A percentile compares a stretch with the other conserved stretches of the same genome.
These are phyloP conservation scores for Mucor velutinosus DNA, from an alignment of 371 early-diverging fungal genomes.

Conservation along the genomic window DNA sequence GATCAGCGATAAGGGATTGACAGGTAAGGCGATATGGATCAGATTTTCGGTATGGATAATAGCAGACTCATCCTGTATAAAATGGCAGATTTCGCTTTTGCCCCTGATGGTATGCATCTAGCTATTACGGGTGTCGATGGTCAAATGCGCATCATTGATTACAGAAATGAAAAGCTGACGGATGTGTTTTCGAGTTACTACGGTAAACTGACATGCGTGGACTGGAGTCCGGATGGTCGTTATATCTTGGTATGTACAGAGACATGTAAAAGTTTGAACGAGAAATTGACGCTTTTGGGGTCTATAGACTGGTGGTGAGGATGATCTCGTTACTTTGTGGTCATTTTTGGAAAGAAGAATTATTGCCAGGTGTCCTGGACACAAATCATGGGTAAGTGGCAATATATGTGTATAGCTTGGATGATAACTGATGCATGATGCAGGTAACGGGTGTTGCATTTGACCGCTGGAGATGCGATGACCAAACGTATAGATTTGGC, in stretches of 20 bases:
- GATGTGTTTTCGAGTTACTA: constrained; percentile 82
- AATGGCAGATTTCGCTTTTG: constrained; percentile 72
- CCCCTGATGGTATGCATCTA: constrained; percentile 83
- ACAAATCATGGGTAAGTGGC: constrained; percentile 84
- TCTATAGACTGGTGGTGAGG: constrained; percentile 85
- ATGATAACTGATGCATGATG: too few relatives aligned
- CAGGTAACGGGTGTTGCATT: constrained; percentile 85
- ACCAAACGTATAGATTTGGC: constrained; percentile 83
- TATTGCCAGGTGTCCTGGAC: constrained; percentile 91
- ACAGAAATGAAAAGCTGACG: constrained; percentile 63
- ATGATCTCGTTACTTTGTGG: constrained; percentile 95
- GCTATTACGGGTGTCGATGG: constrained; percentile 84
- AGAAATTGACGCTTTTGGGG: not conserved
- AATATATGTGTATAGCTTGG: not conserved
- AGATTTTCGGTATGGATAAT: too few relatives aligned
- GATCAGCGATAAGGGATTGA: constrained; percentile 66
- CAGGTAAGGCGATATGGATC: constrained; percentile 61
- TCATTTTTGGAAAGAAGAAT: constrained; percentile 73
- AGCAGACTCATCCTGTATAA: not conserved
- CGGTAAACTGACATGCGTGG: constrained; percentile 83
- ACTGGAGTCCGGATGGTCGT: constrained; percentile 93
- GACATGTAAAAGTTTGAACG: not conserved
- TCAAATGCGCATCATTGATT: constrained; percentile 75
- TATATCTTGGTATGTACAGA: constrained; percentile 75
- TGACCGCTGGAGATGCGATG: constrained; percentile 89